Evolutionary conservation across 179 eudicot species (phyloP).

Genomic region (Monotropa hypopitys): DNA sequence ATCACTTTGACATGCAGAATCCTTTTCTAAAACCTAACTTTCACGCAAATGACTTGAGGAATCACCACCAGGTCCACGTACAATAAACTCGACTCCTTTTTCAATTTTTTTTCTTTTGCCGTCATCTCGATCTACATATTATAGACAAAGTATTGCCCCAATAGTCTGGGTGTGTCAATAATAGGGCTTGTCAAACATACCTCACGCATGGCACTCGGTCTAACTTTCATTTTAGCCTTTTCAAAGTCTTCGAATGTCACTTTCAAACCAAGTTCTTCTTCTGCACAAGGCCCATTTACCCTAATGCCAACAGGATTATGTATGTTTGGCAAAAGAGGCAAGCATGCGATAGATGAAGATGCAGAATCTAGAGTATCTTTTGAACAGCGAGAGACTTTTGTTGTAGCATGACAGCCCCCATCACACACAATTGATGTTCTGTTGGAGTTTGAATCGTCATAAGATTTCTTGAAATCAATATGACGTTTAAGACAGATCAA

Average conservation of each 20-base stretch:
- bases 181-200: too few species aligned
- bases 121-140: neutral
- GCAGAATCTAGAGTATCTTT: conserved; percentile 20
- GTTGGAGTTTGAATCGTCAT: conserved; percentile 12
- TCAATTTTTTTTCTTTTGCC: too few species aligned
- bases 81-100: neutral
- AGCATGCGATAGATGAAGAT: conserved; percentile 23
- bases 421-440: conserved; percentile 8
- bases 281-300: conserved; percentile 10
- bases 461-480: conserved; percentile 17
- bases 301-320: neutral
- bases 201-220: conserved; percentile 99
- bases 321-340: conserved; percentile 11
- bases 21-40: neutral
- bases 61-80: neutral
- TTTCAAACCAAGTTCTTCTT: conserved; percentile 19
- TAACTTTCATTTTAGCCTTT: conserved; percentile 65
- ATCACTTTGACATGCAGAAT: neutral
- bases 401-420: conserved; percentile 14
- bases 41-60: neutral
- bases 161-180: neutral
- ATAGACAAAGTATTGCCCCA: neutral
- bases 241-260: conserved; percentile 70
- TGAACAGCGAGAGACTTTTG: neutral
- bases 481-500: conserved; percentile 54